Evolutionary conservation across 2,329 filamentous ascomycete species (phyloP), one percentile per base, ranked within the genome.

Genomic region (Aspergillus uvarum): DNA sequence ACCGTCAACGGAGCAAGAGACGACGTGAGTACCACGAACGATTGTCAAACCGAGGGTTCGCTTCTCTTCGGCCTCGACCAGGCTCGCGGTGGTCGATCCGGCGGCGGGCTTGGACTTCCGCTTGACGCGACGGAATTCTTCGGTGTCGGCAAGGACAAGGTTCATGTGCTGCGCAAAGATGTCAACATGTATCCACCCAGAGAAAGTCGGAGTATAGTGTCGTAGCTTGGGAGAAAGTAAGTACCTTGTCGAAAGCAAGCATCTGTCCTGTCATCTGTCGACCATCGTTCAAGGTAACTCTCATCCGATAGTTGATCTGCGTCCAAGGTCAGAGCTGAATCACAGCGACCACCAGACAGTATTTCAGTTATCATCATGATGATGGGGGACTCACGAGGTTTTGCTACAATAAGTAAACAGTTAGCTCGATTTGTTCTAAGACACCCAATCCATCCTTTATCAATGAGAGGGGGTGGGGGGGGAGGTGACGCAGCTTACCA

Each of bases 251-350:
- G 73, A 98, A 99, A 57, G 95, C 95, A 68, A 99, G 86, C 91
- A 99, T 96, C 79, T 98, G 92, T 63, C 93, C 95, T 47, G 92
- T 93, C 88, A 99, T 96, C 78, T 97, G 92, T 73, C 95, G 89
- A 66, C 92, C 92, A 81, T 99, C 95, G 74, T 91, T 92, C 77
- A 99, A 85, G 59, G 93, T 98, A 66, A 97, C 89, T 76, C 94
- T 89, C 93, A 99, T 98, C 80, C 94, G 92, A 84, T 96, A 98
- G 83, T 99, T 98, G 85, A 99, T 96, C 95, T 98, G 58, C 44
- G 56, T 11, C 60, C 22, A 5, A 56, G 8, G 91, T 98, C 69
- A 73, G 67, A 61, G 19, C 51, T 31, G 50, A 16, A 26, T 26
- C 11, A 48, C 48, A 26, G 44, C 7, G 11, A 48, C 21, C 12